These are phyloP conservation scores for Aspergillus bertholletiae DNA, from an alignment of 495 filamentous ascomycete genomes.

Conservation along the genomic window DNA sequence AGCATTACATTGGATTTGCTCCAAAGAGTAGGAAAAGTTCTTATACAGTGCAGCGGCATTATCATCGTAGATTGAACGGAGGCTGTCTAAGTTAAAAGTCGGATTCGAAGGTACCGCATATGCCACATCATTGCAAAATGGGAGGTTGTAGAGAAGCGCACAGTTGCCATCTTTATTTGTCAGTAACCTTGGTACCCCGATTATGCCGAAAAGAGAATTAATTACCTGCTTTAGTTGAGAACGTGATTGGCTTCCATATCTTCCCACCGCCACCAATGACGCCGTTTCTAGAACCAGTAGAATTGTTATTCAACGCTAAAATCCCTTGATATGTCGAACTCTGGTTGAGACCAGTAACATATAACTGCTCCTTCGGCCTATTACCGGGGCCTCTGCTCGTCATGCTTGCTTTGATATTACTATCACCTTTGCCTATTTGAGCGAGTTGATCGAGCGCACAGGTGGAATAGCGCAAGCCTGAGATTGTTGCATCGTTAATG, in stretches of 20 bases:
- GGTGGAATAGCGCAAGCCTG: constrained; percentile 69
- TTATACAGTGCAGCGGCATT: constrained; percentile 56
- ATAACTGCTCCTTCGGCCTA: constrained; percentile 80
- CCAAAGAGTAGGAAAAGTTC: constrained; percentile 76
- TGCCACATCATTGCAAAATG: constrained; percentile 80
- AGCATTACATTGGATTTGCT: constrained; percentile 82
- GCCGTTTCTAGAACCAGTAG: constrained; percentile 44
- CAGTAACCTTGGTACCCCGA: constrained; percentile 1
- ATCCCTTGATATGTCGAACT: constrained; percentile 68
- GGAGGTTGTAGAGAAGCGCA: constrained; percentile 75
- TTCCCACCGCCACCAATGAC: constrained; percentile 64
- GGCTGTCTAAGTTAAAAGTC: constrained; percentile 31
- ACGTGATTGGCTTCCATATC: constrained; percentile 63
- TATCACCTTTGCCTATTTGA: constrained; percentile 54
- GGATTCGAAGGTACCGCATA: constrained; percentile 87
- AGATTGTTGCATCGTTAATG: constrained; percentile 50
- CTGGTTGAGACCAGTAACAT: constrained; percentile 66
- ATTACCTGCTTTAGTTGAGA: constrained; percentile 76
- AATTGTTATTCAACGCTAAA: constrained; percentile 60
- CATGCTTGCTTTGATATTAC: constrained; percentile 58
- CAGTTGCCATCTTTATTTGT: constrained; percentile 64
- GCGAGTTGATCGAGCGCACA: constrained; percentile 66
- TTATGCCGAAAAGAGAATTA: constrained; percentile 21
- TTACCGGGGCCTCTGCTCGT: constrained; percentile 59
- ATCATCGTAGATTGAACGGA: constrained; percentile 68